A percentile compares a stretch with the other conserved stretches of the same genome.
These are phyloP conservation scores for Plasmodium blacklocki DNA, from an alignment of 169 alveolate genomes.

Conservation along the genomic window DNA sequence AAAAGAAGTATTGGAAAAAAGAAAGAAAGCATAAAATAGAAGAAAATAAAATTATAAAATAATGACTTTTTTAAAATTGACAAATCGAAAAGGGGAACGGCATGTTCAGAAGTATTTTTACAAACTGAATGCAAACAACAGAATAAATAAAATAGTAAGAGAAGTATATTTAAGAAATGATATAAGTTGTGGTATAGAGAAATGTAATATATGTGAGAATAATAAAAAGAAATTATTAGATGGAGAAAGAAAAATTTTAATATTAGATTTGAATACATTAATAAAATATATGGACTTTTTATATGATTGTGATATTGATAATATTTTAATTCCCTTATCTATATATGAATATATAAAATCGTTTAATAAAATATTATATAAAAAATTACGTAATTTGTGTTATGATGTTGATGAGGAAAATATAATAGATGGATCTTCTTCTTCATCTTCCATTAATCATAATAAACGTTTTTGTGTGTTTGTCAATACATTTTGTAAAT, in stretches of 20 bases:
- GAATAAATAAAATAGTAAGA: constrained; percentile 60
- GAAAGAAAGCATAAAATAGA: too few relatives aligned
- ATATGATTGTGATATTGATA: constrained; percentile 58
- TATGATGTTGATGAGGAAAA: constrained; percentile 44
- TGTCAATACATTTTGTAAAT: constrained; percentile 64
- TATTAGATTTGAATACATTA: constrained; percentile 44
- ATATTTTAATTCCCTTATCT: constrained; percentile 53
- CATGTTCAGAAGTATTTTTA: constrained; percentile 61
- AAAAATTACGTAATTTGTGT: constrained; percentile 61
- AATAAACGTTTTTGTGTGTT: constrained; percentile 48
- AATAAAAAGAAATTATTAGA: constrained; percentile 58
- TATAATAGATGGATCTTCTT: background rate
- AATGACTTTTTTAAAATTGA: constrained; percentile 41
- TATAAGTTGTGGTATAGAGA: constrained; percentile 71
- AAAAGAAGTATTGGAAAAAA: too few relatives aligned
- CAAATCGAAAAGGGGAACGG: constrained; percentile 45
- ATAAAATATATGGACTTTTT: constrained; percentile 67
- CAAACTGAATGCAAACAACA: constrained; percentile 29
- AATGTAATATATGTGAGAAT: constrained; percentile 69
- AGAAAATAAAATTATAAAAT: too few relatives aligned
- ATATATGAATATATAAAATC: constrained; percentile 60
- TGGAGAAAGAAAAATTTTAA: constrained; percentile 45
- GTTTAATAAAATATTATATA: constrained; percentile 59
- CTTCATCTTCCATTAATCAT: constrained; percentile 1
- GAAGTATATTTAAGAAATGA: constrained; percentile 69